Conservation (phyloP, 78 protist species). For the Speleostelium caveatum region DNA sequence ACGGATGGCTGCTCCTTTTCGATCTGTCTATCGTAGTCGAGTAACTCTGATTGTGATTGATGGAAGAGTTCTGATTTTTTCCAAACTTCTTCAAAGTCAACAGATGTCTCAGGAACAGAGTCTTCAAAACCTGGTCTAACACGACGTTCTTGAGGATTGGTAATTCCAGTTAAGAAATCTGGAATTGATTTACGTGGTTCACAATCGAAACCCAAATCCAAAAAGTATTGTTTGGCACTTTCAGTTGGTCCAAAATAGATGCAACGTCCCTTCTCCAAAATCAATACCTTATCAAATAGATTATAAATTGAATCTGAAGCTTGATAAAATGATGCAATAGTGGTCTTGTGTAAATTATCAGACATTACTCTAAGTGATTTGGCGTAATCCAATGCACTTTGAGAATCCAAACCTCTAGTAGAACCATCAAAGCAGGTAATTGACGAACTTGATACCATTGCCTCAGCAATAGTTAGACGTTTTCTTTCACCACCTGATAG, state of each 20-base stretch:
- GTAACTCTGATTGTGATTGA: background rate
- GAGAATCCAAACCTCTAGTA: slow-evolving; percentile 60
- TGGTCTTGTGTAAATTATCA: slow-evolving; percentile 48
- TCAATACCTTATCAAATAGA: slow-evolving; percentile 67
- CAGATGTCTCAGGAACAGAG: slow-evolving; percentile 47
- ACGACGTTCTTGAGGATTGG: slow-evolving; percentile 76
- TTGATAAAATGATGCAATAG: slow-evolving; percentile 69
- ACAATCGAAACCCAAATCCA: slow-evolving; percentile 75
- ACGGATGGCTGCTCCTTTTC: slow-evolving; percentile 25
- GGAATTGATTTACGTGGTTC: slow-evolving; percentile 76
- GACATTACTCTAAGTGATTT: slow-evolving; percentile 37
- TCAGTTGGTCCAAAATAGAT: slow-evolving; percentile 69
- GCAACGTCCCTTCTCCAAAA: slow-evolving; percentile 78
- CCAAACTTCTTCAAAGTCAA: slow-evolving; percentile 55
- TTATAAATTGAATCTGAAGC: slow-evolving; percentile 73
- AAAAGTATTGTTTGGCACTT: slow-evolving; percentile 67
- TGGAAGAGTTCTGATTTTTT: slow-evolving; percentile 10
- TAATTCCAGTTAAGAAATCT: slow-evolving; percentile 76
- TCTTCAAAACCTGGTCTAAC: slow-evolving; percentile 68
- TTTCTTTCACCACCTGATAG: slow-evolving; percentile 67
- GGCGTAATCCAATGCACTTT: slow-evolving; percentile 52
- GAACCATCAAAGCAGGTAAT: slow-evolving; percentile 29
- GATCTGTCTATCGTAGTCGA: slow-evolving; percentile 38
- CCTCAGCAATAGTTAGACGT: slow-evolving; percentile 32
- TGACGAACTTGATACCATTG: slow-evolving; percentile 14